Evolutionary conservation across 352 stramenopile species (phyloP).

Genomic region (Phytopythium oedochilum): DNA sequence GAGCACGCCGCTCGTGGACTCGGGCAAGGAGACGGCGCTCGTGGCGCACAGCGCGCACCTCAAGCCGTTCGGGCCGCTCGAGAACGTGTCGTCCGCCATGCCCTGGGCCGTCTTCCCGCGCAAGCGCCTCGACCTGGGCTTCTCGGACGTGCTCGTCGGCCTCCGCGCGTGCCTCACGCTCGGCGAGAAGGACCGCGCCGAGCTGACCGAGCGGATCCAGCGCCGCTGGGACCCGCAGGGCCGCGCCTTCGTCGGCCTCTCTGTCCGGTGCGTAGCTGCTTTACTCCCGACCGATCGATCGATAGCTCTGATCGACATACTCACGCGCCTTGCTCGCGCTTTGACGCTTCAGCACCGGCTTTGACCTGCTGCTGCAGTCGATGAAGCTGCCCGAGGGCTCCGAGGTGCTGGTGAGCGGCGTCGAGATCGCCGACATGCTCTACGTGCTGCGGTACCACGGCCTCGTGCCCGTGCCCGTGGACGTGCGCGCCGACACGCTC

Average conservation of each 20-base stretch:
- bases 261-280: constrained; percentile 55
- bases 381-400: constrained; percentile 56
- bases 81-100: constrained; percentile 46
- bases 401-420: constrained; percentile 74
- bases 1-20: background rate
- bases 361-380: constrained; percentile 75
- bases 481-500: constrained; percentile 62
- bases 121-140: constrained; percentile 80
- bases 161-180: constrained; percentile 52
- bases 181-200: constrained; percentile 45
- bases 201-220: constrained; percentile 43
- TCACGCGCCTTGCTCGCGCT: background rate
- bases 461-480: constrained; percentile 65
- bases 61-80: constrained; percentile 44
- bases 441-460: constrained; percentile 71
- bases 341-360: constrained; percentile 48
- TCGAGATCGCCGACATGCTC: constrained; percentile 86
- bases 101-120: constrained; percentile 79
- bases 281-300: background rate
- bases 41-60: constrained; percentile 15
- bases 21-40: constrained; percentile 9
- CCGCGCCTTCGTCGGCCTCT: constrained; percentile 62
- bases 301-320: background rate
- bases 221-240: constrained; percentile 54
- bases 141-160: constrained; percentile 50